phyloP scores from a whole-genome alignment of 192 early-diverging fungal genomes.

The Fimicolochytrium jonesii region DNA sequence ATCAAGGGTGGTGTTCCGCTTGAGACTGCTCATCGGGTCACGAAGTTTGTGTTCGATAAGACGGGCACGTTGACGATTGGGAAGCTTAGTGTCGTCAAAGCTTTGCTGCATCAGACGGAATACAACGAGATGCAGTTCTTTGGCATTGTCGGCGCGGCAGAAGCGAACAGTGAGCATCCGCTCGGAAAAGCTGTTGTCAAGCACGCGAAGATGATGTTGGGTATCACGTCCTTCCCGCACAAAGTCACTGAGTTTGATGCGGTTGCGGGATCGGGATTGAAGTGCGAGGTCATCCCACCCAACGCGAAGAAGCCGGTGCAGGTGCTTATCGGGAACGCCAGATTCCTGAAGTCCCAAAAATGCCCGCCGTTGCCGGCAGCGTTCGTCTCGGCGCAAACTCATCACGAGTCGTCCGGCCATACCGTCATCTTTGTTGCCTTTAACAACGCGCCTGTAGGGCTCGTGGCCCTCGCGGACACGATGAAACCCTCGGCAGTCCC shows the following conservation, averaged over 20 bases:
- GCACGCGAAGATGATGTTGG: slow-evolving; percentile 44
- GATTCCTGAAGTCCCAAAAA: slow-evolving; percentile 50
- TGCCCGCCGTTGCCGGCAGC: slow-evolving; percentile 43
- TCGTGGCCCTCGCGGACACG: slow-evolving; percentile 78
- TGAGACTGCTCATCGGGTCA: slow-evolving; percentile 74
- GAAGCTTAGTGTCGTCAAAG: slow-evolving; percentile 45
- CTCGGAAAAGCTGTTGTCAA: slow-evolving; percentile 73
- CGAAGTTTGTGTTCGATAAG: slow-evolving; percentile 94
- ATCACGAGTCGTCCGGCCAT: slow-evolving; percentile 63
- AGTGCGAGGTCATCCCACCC: slow-evolving; percentile 46
- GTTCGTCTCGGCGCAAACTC: slow-evolving; percentile 30
- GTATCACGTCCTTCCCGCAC: slow-evolving; percentile 21
- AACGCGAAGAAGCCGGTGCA: background rate
- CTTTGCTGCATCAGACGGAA: slow-evolving; percentile 49
- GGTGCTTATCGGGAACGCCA: slow-evolving; percentile 72
- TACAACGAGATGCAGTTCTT: slow-evolving; percentile 40
- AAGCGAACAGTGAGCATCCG: slow-evolving; percentile 84
- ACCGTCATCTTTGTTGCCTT: slow-evolving; percentile 79
- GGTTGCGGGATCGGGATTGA: slow-evolving; percentile 65
- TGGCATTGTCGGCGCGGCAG: slow-evolving; percentile 70
- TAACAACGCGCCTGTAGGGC: slow-evolving; percentile 54
- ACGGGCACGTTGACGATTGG: slow-evolving; percentile 91
- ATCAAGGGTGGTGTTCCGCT: slow-evolving; percentile 92
- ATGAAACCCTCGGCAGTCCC: slow-evolving; percentile 74
- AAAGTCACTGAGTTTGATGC: slow-evolving; percentile 58